Evolutionary conservation across 345 rosid species (phyloP).

Genomic region (Salix purpurea): DNA sequence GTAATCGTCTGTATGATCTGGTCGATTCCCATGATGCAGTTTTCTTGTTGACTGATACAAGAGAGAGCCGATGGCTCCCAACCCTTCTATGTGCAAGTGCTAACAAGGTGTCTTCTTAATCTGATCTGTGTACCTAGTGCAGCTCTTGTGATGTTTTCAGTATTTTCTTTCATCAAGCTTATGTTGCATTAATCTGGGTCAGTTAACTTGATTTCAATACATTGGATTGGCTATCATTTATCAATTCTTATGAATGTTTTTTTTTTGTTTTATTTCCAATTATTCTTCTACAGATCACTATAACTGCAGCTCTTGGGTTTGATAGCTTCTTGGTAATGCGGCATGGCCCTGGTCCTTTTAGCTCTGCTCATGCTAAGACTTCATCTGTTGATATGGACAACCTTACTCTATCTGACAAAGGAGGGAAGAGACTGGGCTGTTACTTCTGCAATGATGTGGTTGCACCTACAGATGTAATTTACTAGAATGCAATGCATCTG

Average conservation of each 20-base stretch:
- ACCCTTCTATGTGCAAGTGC: slow-evolving; percentile 70
- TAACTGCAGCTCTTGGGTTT: slow-evolving; percentile 90
- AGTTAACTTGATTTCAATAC: background rate
- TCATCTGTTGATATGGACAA: slow-evolving; percentile 39
- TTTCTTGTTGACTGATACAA: slow-evolving; percentile 93
- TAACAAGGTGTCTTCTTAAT: slow-evolving; percentile 59
- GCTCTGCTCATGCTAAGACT: slow-evolving; percentile 16
- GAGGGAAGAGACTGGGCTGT: slow-evolving; percentile 70
- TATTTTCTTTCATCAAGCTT: slow-evolving; percentile 2
- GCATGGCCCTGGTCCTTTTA: slow-evolving; percentile 85
- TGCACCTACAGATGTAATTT: slow-evolving; percentile 85
- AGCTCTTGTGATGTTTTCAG: background rate
- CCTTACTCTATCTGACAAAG: slow-evolving; percentile 37
- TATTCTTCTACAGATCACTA: slow-evolving; percentile 55
- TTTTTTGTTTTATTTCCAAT: background rate
- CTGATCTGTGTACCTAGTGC: background rate
- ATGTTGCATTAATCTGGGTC: background rate
- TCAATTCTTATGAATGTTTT: background rate
- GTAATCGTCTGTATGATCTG: slow-evolving; percentile 57
- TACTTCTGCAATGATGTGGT: slow-evolving; percentile 97
- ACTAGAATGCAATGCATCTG: slow-evolving; percentile 6
- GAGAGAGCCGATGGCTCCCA: slow-evolving; percentile 99
- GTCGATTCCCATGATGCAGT: slow-evolving; percentile 79
- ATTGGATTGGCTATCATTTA: background rate
- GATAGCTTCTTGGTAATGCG: slow-evolving; percentile 98